Evolutionary conservation across 1,284 basidiomycete species (phyloP), one percentile per base, ranked within the genome.

Genomic region (Laetiporus sulphureus): DNA sequence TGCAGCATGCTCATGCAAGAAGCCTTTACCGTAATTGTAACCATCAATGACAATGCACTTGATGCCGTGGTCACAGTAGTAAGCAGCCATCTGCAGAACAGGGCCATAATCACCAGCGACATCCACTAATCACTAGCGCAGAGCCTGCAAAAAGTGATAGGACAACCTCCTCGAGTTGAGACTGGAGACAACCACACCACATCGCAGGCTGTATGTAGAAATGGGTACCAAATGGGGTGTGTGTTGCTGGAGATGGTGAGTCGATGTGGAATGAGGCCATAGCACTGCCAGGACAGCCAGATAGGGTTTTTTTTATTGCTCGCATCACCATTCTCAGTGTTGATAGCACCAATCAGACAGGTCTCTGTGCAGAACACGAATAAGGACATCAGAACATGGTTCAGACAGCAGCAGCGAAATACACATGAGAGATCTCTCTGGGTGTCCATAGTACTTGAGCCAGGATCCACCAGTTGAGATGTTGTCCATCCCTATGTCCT

Each of bases 371-470:
- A n/a, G n/a, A n/a, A n/a, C n/a, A n/a, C n/a, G n/a, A n/a, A n/a
- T n/a, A n/a, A n/a, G n/a, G n/a, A n/a, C n/a, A n/a, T n/a, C n/a
- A n/a, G n/a, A n/a, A n/a, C n/a, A n/a, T n/a, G n/a, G n/a, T n/a
- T n/a, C n/a, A n/a, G n/a, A n/a, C n/a, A n/a, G n/a, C n/a, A n/a
- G n/a, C n/a, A n/a, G n/a, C n/a, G n/a, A n/a, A n/a, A n/a, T n/a
- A n/a, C n/a, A n/a, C n/a, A n/a, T n/a, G n/a, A n/a, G n/a, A 65
- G 98, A 98, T 79, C 98, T 98, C 68, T 96, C 80, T 59, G 98
- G 83, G 69, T 98, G 95, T 53, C 95, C 95, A 75, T 95, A 90
- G 79, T 94, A 98, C 73, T 97, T 97, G 71, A 98, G 79, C 95
- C 95, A 99, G 34, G 95, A 94, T 46, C 95, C 95, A 74, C 93